Evolutionary conservation across 2,329 filamentous ascomycete species (phyloP), one percentile per base, ranked within the genome.

Genomic region (Hypomyces rosellus): DNA sequence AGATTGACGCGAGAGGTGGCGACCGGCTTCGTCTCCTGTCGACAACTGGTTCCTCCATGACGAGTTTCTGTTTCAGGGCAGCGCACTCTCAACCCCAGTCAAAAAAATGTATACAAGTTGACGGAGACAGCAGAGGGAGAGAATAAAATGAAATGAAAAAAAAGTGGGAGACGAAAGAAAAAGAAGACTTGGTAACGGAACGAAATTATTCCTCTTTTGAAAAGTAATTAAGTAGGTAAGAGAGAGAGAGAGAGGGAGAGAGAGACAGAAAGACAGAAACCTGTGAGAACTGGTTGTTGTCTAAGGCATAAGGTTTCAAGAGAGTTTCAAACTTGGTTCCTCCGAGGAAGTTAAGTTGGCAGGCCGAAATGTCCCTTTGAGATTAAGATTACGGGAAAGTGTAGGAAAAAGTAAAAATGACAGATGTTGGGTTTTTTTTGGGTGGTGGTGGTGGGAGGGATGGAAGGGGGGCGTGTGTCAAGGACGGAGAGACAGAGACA

Each of bases 31-130:
- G 36, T 14, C 46, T 42, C 4, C 34, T 43, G 36, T 53, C 48
- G 20, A 53, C 51, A 18, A 46, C 47, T 8, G 43, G 12, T 30
- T 45, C 38, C 33, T 50, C 51, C 51, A 53, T 53, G 16, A 9
- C 40, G 20, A 22, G 18, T 22, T 5, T 34, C 22, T 15, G n/a
- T 34, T 14, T 22, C n/a, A 13, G 41, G 14, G 39, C 45, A 30
- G 14, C 38, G 34, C 33, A 25, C 37, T 20, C 20, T 3, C 20
- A 20, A 33, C 18, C 18, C 12, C 16, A 16, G 36, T n/a, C 9
- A 38, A 38, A 8, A 12, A 22, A 42, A 14, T 8, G 36, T 16
- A 38, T n/a, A 38, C 14, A 16, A 42, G 15, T 16, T 42, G 15
- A 18, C 16, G 20, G 20, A 18, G 13, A 7, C 25, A 11, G 25